These are phyloP conservation scores for Fragilariopsis cylindrus DNA, from an alignment of 108 stramenopile genomes.

Conservation along the genomic window DNA sequence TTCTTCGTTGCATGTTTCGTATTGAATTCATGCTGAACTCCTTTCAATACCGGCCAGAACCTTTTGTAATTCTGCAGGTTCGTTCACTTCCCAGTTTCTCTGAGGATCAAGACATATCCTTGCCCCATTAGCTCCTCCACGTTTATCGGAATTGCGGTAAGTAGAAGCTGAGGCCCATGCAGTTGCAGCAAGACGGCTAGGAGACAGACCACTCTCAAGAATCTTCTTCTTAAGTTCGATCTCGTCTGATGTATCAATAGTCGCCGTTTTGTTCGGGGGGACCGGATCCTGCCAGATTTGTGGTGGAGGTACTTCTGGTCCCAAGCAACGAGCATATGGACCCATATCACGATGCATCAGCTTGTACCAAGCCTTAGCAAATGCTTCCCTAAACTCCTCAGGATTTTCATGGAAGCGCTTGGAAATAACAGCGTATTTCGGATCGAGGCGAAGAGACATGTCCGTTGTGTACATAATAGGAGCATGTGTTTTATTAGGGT, in stretches of 20 bases:
- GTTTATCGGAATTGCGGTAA: conserved; percentile 68
- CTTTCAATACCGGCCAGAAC: conserved; percentile 45
- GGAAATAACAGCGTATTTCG: conserved; percentile 59
- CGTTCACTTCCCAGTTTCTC: conserved; percentile 67
- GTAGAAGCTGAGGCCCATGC: conserved; percentile 79
- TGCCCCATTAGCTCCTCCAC: conserved; percentile 80
- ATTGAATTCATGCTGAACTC: conserved; percentile 47
- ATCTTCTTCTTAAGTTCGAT: conserved; percentile 43
- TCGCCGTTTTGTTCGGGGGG: conserved; percentile 32
- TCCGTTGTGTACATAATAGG: conserved; percentile 81
- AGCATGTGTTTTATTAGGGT: conserved; percentile 39
- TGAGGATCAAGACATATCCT: conserved; percentile 64
- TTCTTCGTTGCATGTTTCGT: conserved; percentile 1
- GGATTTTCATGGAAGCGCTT: conserved; percentile 54
- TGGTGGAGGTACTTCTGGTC: conserved; percentile 58
- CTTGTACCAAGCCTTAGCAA: conserved; percentile 82
- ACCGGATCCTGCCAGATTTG: conserved; percentile 75
- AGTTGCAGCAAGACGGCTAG: conserved; percentile 53
- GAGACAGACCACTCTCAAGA: conserved; percentile 45
- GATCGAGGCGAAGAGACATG: conserved; percentile 65
- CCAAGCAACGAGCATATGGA: conserved; percentile 62
- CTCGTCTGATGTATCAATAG: conserved; percentile 37
- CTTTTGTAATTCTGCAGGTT: conserved; percentile 49
- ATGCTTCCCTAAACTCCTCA: conserved; percentile 49
- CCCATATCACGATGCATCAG: conserved; percentile 77